Conservation (phyloP, 164 flowering plant species). For the Umbilicus rupestris region DNA sequence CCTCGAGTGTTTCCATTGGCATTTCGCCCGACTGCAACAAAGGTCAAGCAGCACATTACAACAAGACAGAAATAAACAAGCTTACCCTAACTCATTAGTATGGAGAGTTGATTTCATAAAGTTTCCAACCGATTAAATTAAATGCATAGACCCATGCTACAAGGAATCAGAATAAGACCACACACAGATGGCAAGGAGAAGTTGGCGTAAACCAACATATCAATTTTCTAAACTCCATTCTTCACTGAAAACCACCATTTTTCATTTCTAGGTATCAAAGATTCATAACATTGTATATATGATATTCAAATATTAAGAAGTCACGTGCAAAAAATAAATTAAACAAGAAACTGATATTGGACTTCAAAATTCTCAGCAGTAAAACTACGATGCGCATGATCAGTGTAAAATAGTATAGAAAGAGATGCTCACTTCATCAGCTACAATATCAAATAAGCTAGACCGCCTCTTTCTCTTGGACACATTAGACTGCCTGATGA, state of each 20-base stretch:
- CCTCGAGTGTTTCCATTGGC: constrained; percentile 34
- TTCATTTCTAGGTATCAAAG: not conserved
- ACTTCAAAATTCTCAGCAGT: not conserved
- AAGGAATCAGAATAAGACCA: not conserved
- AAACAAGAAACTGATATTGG: not conserved
- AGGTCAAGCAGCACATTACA: not conserved
- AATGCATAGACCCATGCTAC: not conserved
- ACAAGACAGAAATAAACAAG: not conserved
- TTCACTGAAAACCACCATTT: not conserved
- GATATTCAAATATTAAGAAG: not conserved
- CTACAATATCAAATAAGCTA: constrained; percentile 73
- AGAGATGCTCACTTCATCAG: constrained; percentile 56
- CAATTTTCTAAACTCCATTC: not conserved
- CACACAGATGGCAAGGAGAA: not conserved
- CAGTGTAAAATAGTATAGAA: not conserved
- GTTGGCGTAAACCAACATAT: not conserved
- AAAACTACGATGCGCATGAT: not conserved
- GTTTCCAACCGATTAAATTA: not conserved
- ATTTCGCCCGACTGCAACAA: constrained; percentile 46
- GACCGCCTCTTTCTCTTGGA: constrained; percentile 80
- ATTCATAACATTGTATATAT: not conserved
- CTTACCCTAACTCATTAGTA: no score
- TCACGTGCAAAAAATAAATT: not conserved
- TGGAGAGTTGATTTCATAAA: not conserved
- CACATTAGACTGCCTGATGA: constrained; percentile 66